Conservation (phyloP, 805 yeast species). For the Suhomyces sp. region DNA sequence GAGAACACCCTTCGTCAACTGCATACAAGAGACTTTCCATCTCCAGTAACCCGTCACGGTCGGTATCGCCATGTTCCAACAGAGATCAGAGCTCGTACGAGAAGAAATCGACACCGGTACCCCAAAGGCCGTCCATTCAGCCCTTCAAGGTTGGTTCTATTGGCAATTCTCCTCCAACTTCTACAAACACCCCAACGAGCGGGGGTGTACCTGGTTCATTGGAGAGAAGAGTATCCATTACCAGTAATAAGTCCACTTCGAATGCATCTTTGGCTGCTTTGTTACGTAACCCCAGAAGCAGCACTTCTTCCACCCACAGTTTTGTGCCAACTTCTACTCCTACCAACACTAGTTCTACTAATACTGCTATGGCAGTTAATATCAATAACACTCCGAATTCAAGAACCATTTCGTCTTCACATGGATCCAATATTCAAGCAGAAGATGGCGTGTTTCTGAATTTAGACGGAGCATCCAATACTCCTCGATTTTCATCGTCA, state of each 20-base stretch:
- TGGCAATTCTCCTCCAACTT: conserved; percentile 40
- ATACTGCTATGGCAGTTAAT: conserved; percentile 5
- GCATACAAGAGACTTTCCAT: conserved; percentile 12
- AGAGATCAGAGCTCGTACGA: neutral
- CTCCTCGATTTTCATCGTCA: conserved; percentile 68
- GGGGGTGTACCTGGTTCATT: conserved; percentile 21
- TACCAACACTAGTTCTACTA: conserved; percentile 1
- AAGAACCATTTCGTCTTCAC: conserved; percentile 38
- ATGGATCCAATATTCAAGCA: conserved; percentile 31
- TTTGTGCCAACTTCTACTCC: conserved; percentile 21
- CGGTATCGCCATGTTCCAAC: conserved; percentile 24
- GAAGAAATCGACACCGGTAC: conserved; percentile 13
- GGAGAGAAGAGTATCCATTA: conserved; percentile 40
- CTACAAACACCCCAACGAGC: conserved; percentile 12
- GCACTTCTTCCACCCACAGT: conserved; percentile 38
- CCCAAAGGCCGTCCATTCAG: conserved; percentile 41
- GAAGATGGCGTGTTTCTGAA: conserved; percentile 18
- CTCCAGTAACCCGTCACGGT: conserved; percentile 13
- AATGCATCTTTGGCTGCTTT: conserved; percentile 54
- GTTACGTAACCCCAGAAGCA: conserved; percentile 48
- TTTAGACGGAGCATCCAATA: conserved; percentile 24
- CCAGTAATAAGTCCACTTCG: conserved; percentile 47
- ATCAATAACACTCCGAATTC: conserved; percentile 24
- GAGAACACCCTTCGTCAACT: neutral
- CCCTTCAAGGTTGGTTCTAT: conserved; percentile 66